Base-by-base conservation (phyloP, 202 grass and related monocot species). In the Zoysia matrella region DNA sequence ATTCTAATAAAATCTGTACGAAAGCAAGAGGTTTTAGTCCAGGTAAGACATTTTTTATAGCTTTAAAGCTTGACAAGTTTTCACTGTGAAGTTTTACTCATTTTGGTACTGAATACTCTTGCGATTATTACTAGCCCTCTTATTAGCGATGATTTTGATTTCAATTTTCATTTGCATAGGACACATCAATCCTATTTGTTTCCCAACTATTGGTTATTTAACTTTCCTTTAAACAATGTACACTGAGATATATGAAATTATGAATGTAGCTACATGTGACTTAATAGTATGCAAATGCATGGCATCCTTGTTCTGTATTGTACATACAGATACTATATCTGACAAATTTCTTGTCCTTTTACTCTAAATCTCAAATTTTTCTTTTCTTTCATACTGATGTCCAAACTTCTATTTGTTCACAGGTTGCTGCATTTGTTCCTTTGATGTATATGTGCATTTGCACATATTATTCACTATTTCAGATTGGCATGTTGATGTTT, bases 381-480 rank as follows among this genome's bases (percentile, higher is more conserved):
- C 6, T 9, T 47, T 64, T 76, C 18, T 60, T 64, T 3, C 12
- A 11, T 41, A 22, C 2, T 80, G 52, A 51, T 71, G 80, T 70
- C 75, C 44, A 66, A 71, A 15, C 7, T 60, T 75, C 16, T 16
- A 22, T 75, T 90, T 90, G 44, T 87, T 76, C 69, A 65, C 89
- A 99, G 96, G 89, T 99, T 85, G 96, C 85, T 84, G 92, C 93
- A 36, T 36, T 36, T 36, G 30, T 36, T 36, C 30, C 30, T 36
- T 36, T 36, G 30, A 36, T 36, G 30, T 99, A 99, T 86, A 99
- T 99, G 96, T 99, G 93, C 73, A 80, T 99, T 76, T 99, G 96
- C 91, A 99, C 96, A 62, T 99, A 99, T 79, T 99, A 99, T 90
- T 99, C 96, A 39, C 79, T 99, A 75, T 96, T 94, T 81, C 88